Percentiles rank a stretch among this genome's conserved stretches.
phyloP scores from a whole-genome alignment of 441 rosid species.

The Cnidoscolus chayamansa region DNA sequence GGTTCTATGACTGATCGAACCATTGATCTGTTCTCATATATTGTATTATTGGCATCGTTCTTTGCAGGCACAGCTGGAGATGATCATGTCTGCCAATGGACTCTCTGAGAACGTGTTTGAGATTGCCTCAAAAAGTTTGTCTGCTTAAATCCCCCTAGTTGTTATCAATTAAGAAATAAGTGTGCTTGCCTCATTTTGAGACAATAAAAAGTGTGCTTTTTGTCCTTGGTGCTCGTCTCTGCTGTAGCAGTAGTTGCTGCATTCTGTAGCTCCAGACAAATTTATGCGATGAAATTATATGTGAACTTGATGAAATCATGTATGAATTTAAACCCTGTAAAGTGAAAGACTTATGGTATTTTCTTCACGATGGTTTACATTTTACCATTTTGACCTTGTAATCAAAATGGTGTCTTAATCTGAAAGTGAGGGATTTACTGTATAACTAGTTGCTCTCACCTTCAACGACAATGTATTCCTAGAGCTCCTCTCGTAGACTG shows the following conservation, averaged over 20 bases:
- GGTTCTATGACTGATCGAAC: neutral
- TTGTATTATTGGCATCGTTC: conserved; percentile 1
- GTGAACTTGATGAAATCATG: neutral
- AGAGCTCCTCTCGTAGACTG: too few species aligned
- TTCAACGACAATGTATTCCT: too few species aligned
- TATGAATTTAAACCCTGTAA: neutral
- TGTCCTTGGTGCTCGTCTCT: neutral
- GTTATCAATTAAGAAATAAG: conserved; percentile 3
- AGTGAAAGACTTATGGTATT: neutral
- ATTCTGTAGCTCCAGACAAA: neutral
- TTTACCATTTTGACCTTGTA: too few species aligned
- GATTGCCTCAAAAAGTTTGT: conserved; percentile 89
- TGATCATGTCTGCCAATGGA: conserved; percentile 81
- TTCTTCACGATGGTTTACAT: neutral
- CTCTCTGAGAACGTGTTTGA: conserved; percentile 92
- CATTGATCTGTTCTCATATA: neutral
- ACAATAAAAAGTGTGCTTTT: neutral
- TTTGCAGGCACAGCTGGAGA: conserved; percentile 86
- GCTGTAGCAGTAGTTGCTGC: neutral
- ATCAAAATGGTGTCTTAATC: too few species aligned
- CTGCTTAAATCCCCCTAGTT: conserved; percentile 35
- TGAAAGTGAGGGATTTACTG: too few species aligned
- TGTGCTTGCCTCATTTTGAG: neutral
- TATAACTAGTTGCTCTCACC: too few species aligned
- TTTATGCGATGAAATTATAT: neutral